Percentiles rank a stretch among this genome's conserved stretches.
These are phyloP conservation scores for Eucalyptus marginata DNA, from an alignment of 345 rosid species.

Conservation along the genomic window DNA sequence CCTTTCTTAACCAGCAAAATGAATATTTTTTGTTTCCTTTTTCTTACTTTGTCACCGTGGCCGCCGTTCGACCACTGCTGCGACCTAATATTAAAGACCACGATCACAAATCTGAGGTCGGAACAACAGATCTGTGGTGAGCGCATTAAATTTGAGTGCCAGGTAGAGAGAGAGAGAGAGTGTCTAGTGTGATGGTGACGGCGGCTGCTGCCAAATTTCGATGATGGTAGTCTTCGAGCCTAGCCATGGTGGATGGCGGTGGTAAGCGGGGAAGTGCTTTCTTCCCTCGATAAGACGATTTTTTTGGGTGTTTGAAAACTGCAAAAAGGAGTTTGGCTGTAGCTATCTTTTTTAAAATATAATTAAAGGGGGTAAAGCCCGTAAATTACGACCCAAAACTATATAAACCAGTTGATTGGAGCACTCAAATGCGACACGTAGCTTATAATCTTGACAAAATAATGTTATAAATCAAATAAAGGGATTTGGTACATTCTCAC, in stretches of 20 bases:
- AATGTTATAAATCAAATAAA: neutral
- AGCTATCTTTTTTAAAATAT: too few species aligned
- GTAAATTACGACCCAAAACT: neutral
- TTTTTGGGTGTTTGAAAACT: too few species aligned
- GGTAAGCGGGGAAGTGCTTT: too few species aligned
- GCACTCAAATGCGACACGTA: neutral
- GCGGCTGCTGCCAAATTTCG: neutral
- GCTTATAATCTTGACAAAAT: neutral
- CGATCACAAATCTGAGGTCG: neutral
- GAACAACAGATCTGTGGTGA: neutral
- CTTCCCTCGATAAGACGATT: too few species aligned
- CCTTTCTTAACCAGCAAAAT: neutral
- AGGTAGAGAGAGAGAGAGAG: neutral
- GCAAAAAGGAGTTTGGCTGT: too few species aligned
- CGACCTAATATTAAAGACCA: neutral
- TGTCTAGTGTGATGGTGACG: neutral
- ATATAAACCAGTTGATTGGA: too few species aligned
- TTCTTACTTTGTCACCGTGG: neutral
- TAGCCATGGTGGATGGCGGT: too few species aligned
- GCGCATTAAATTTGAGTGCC: neutral
- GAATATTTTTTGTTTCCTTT: neutral
- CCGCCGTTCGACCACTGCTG: neutral
- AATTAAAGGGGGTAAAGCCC: neutral
- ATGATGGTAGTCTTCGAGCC: neutral
- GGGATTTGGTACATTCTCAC: fast-evolving